Conservation (phyloP, 345 rosid species). For the Arabidopsis suecica region DNA sequence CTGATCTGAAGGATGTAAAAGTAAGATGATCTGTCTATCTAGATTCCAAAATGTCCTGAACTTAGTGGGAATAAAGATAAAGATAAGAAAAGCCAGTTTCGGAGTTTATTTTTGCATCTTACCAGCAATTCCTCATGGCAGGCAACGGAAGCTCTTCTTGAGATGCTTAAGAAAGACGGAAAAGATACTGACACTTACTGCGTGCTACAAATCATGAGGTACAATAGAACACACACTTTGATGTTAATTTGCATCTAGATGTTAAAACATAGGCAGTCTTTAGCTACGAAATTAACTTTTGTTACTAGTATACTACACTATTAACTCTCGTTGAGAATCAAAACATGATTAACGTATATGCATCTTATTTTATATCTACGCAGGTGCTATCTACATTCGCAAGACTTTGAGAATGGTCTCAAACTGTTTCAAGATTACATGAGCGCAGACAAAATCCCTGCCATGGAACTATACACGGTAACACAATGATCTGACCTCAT, state of each 20-base stretch:
- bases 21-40: slow-evolving; percentile 50
- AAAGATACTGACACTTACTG: slow-evolving; percentile 68
- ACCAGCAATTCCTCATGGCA: slow-evolving; percentile 40
- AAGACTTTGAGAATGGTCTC: slow-evolving; percentile 75
- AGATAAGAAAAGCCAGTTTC: background rate
- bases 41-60: background rate
- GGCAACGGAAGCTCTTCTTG: slow-evolving; percentile 76
- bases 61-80: background rate
- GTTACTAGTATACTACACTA: slow-evolving; percentile 12
- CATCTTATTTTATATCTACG: slow-evolving; percentile 21
- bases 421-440: slow-evolving; percentile 65
- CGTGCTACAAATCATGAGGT: slow-evolving; percentile 75
- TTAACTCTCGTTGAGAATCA: background rate
- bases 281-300: background rate
- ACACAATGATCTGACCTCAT: slow-evolving; percentile 45
- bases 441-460: slow-evolving; percentile 55
- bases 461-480: slow-evolving; percentile 71
- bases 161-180: slow-evolving; percentile 81
- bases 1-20: slow-evolving; percentile 77
- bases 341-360: slow-evolving; percentile 3
- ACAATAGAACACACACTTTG: slow-evolving; percentile 23
- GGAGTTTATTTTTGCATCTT: slow-evolving; percentile 29
- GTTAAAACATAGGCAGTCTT: slow-evolving; percentile 11
- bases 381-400: slow-evolving; percentile 82
- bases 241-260: slow-evolving; percentile 22